Evolutionary conservation across 257 asterid species (phyloP).

Genomic region (Plantago elongata): DNA sequence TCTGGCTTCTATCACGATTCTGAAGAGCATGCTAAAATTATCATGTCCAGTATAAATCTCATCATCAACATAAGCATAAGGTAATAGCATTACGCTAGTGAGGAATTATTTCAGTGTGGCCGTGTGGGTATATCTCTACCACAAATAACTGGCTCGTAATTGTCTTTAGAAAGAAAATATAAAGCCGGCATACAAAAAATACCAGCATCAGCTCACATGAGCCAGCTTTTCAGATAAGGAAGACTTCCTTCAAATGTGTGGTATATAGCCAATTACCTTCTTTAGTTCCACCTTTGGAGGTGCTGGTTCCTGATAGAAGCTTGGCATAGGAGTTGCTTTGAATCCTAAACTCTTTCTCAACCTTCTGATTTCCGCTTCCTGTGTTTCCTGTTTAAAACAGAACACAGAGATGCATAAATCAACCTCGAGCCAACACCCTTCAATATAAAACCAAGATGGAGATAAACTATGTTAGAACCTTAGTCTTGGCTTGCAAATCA

Average conservation of each 20-base stretch:
- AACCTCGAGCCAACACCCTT: conserved; percentile 7
- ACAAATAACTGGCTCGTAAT: not conserved
- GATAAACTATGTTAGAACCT: conserved; percentile 35
- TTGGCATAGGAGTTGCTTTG: conserved; percentile 98
- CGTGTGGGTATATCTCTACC: not conserved
- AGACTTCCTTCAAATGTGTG: conserved; percentile 3
- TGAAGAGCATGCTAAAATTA: not conserved
- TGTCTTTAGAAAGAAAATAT: not conserved
- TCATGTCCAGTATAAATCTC: not conserved
- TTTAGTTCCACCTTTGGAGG: conserved; percentile 86
- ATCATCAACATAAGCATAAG: not conserved
- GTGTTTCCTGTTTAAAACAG: conserved; percentile 60
- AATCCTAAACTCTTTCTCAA: conserved; percentile 76
- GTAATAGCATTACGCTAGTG: not conserved
- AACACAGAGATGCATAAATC: conserved; percentile 11
- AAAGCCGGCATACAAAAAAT: not conserved
- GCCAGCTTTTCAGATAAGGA: not conserved
- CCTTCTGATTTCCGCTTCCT: conserved; percentile 83
- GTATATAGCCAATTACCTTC: conserved; percentile 51
- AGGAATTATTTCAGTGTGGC: not conserved
- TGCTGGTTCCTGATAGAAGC: conserved; percentile 93
- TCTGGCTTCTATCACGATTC: not conserved
- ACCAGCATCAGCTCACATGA: not conserved
- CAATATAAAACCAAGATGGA: conserved; percentile 7
- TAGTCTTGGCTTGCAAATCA: conserved; percentile 64